Evolutionary conservation across 73 alveolate species (phyloP).

Genomic region (Symbiodinium natans): DNA sequence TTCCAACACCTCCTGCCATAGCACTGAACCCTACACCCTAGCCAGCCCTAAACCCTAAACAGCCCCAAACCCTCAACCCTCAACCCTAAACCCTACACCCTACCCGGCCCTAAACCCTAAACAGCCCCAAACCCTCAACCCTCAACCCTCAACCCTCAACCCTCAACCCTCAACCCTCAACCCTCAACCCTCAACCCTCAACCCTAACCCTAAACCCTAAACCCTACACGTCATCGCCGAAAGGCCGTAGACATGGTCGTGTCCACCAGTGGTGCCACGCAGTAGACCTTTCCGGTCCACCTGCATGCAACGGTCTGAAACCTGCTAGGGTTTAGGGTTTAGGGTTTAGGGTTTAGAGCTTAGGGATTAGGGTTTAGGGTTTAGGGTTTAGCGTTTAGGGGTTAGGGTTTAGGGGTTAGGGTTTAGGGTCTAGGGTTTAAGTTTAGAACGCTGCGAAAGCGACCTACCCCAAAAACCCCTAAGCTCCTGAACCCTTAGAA

Average conservation of each 20-base stretch:
- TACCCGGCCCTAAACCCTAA: background rate
- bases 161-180: too few relatives aligned
- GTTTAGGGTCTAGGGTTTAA: too few relatives aligned
- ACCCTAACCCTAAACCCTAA: too few relatives aligned
- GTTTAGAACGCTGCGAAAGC: too few relatives aligned
- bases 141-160: too few relatives aligned
- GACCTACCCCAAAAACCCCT: too few relatives aligned
- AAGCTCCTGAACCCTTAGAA: too few relatives aligned
- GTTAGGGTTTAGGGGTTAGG: too few relatives aligned
- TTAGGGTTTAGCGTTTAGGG: too few relatives aligned
- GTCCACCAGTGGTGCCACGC: slow-evolving; percentile 84
- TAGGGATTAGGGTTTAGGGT: too few relatives aligned
- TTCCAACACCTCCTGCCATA: background rate
- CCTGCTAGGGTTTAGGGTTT: background rate
- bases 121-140: background rate
- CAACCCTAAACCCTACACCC: background rate
- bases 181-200: too few relatives aligned
- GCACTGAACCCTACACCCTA: background rate
- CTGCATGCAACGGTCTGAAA: background rate
- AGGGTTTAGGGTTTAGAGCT: too few relatives aligned
- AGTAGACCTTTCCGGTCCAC: slow-evolving; percentile 83
- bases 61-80: background rate
- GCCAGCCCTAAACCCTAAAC: background rate
- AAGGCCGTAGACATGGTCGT: slow-evolving; percentile 44
- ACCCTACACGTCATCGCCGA: background rate